Evolutionary conservation across 192 early-diverging fungal genomes (phyloP), one percentile per base, ranked within the genome.

Genomic region (Backusella mclennaniae): DNA sequence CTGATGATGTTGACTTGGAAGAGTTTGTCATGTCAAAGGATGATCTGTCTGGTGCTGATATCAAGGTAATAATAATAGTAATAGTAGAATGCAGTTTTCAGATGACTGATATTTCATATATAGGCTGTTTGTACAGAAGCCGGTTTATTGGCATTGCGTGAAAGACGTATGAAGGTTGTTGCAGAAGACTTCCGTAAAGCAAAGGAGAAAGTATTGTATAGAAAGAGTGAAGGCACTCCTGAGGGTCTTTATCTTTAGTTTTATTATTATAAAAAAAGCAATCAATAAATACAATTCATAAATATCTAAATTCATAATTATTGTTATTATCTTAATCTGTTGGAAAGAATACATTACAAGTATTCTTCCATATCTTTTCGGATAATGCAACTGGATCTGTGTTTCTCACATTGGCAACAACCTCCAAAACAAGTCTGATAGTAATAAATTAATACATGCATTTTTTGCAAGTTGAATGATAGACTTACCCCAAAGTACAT

Each of bases 41-140:
- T 81, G 97, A 99, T 86, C 97, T 99, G 76, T 98, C 98, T 77
- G 97, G 97, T 31, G 97, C 97, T 6, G 96, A 99, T 82, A 96
- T 93, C 88, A 99, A 99, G 85, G 97, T 70, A 70, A 15, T 33
- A 23, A 35, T 17, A 36, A 3, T 12, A 39, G 11, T 39, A 39
- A 39, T 39, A 39, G 1, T 1, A 44, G 42, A 17, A 17, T 17
- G 2, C 35, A 19, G 33, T 38, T 38, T 26, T 36, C 6, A 19
- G 1, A 23, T 69, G 2, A 39, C 29, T 23, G 8, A 70, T 70
- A 14, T 44, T 26, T 41, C 12, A 14, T 26, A 56, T 56, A 7
- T 70, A 92, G 91, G 98, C 98, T 69, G 95, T 99, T 75, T 99
- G 98, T 86, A 99, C 98, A 6, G 98, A 99, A 82, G 92, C 98